phyloP scores from a whole-genome alignment of 2,329 filamentous ascomycete genomes.

The Cephalotrichum gorgonifer region DNA sequence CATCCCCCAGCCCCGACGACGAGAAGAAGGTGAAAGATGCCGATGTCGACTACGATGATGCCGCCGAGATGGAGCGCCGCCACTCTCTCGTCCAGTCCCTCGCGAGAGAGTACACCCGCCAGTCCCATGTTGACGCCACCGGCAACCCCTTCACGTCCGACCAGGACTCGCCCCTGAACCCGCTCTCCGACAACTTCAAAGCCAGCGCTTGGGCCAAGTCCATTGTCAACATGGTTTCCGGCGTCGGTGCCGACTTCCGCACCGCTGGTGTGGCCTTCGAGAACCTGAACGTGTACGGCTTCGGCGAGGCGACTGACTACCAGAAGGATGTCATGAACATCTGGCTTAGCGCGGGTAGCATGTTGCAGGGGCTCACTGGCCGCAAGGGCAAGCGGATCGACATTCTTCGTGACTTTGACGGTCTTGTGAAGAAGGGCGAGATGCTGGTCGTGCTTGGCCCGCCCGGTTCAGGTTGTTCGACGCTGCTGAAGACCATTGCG shows the following conservation, averaged over 20 bases:
- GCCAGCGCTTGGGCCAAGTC: conserved; percentile 50
- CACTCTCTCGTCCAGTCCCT: conserved; percentile 43
- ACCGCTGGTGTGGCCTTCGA: conserved; percentile 56
- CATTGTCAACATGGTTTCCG: conserved; percentile 39
- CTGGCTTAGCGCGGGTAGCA: conserved; percentile 37
- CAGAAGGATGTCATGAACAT: conserved; percentile 58
- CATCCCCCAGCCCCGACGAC: conserved; percentile 16
- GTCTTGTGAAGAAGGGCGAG: conserved; percentile 59
- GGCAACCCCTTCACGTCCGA: conserved; percentile 41
- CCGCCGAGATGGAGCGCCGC: conserved; percentile 37
- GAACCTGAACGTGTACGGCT: conserved; percentile 59
- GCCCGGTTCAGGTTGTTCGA: conserved; percentile 68
- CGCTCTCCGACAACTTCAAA: conserved; percentile 41
- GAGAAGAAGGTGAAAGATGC: neutral
- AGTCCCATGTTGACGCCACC: conserved; percentile 24
- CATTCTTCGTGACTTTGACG: conserved; percentile 58
- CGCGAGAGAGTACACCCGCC: conserved; percentile 42
- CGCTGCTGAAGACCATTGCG: conserved; percentile 73
- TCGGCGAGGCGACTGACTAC: conserved; percentile 57
- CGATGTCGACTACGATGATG: conserved; percentile 21
- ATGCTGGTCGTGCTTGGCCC: conserved; percentile 68
- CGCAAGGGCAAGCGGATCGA: conserved; percentile 48
- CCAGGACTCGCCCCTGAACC: conserved; percentile 42
- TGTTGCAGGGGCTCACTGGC: conserved; percentile 39
- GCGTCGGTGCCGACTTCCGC: conserved; percentile 44